phyloP scores from a whole-genome alignment of 2,329 filamentous ascomycete species.

The Colletotrichum magnum region DNA sequence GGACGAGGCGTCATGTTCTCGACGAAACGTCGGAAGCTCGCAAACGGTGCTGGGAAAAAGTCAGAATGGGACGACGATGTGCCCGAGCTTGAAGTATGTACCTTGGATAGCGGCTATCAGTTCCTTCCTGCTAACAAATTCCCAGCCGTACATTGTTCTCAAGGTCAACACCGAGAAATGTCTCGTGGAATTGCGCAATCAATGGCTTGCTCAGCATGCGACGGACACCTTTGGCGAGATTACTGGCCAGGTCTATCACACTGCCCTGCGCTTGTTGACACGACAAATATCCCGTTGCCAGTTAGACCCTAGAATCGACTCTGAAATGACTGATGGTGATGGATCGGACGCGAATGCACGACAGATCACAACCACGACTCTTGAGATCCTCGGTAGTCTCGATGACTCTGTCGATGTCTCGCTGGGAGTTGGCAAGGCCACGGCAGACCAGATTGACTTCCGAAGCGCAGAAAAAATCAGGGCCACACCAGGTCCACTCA shows the following conservation, averaged over 20 bases:
- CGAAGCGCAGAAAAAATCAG: conserved; percentile 65
- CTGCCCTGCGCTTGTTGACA: conserved; percentile 80
- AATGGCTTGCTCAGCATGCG: conserved; percentile 80
- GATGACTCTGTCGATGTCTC: conserved; percentile 67
- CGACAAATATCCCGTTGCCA: conserved; percentile 78
- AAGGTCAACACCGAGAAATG: conserved; percentile 90
- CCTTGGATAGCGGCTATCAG: background rate
- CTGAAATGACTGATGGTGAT: conserved; percentile 54
- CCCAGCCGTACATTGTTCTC: conserved; percentile 79
- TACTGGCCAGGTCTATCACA: conserved; percentile 84
- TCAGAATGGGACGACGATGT: conserved; percentile 55
- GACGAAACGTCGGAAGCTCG: conserved; percentile 69
- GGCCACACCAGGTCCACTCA: conserved; percentile 44
- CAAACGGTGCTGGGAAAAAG: conserved; percentile 58
- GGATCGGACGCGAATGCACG: conserved; percentile 42
- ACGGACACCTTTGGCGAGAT: conserved; percentile 78
- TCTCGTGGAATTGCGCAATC: conserved; percentile 84
- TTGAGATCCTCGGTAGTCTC: conserved; percentile 70
- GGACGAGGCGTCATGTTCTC: conserved; percentile 56
- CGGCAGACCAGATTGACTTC: conserved; percentile 61
- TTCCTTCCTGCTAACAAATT: conserved; percentile 45
- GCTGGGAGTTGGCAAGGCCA: conserved; percentile 69
- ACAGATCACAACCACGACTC: conserved; percentile 62
- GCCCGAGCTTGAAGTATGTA: conserved; percentile 68
- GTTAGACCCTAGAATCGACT: conserved; percentile 66